Percentiles rank a stretch among this genome's conserved stretches.
These are phyloP conservation scores for Apophysomyces trapeziformis DNA, from an alignment of 371 early-diverging fungal species.

Conservation along the genomic window DNA sequence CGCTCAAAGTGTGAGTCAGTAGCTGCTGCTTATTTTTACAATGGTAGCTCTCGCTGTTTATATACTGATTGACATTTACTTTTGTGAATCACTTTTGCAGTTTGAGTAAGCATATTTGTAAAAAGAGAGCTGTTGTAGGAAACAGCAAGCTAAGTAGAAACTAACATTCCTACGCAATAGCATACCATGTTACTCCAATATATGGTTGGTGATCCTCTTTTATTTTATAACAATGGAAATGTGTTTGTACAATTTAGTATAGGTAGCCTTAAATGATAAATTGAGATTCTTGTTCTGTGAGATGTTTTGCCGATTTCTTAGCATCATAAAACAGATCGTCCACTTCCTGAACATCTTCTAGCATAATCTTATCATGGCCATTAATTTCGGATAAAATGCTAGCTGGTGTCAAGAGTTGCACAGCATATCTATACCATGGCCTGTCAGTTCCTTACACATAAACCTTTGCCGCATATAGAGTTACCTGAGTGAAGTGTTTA, in stretches of 20 bases:
- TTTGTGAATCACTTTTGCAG: no score
- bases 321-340: constrained; percentile 90
- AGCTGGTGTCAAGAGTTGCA: constrained; percentile 95
- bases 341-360: constrained; percentile 88
- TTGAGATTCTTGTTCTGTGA: constrained; percentile 49
- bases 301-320: constrained; percentile 80
- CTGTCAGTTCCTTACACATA: constrained; percentile 12
- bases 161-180: no score
- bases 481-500: constrained; percentile 75
- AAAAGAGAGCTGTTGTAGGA: no score
- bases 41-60: no score
- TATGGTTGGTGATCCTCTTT: no score
- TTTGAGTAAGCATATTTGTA: no score
- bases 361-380: constrained; percentile 76
- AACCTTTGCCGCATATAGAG: constrained; percentile 1
- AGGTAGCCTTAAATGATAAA: constrained; percentile 32
- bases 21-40: no score
- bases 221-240: no score
- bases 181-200: no score
- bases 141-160: no score
- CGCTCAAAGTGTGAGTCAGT: no score
- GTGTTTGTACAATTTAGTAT: background rate
- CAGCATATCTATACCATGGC: constrained; percentile 79
- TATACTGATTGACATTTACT: no score
- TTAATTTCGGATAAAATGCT: constrained; percentile 85